These are phyloP conservation scores for Singerocomus inundabilis DNA, from an alignment of 1,284 basidiomycete genomes.

Conservation along the genomic window DNA sequence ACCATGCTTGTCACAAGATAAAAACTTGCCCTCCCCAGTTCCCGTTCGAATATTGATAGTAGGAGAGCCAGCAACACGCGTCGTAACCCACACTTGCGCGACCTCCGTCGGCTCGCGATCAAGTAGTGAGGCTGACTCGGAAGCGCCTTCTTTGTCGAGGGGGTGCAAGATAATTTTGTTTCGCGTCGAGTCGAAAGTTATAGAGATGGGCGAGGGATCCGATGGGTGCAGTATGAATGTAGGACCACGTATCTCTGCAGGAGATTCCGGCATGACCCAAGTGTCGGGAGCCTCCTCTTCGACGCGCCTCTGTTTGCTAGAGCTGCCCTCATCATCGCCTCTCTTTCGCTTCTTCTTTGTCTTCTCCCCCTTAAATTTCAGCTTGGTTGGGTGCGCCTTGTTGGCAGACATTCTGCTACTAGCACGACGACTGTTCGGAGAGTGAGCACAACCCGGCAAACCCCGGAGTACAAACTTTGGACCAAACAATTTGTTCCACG, in stretches of 20 bases:
- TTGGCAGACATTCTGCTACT: conserved; percentile 33
- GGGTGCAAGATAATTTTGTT: conserved; percentile 62
- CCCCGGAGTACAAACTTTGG: conserved; percentile 33
- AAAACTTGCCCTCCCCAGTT: conserved; percentile 81
- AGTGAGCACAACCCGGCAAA: conserved; percentile 19
- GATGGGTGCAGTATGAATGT: conserved; percentile 79
- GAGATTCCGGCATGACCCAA: conserved; percentile 74
- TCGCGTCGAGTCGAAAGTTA: conserved; percentile 78
- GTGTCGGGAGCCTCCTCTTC: conserved; percentile 66
- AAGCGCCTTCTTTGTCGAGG: conserved; percentile 58
- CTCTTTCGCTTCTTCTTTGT: conserved; percentile 76
- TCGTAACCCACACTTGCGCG: conserved; percentile 84
- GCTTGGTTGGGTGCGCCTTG: conserved; percentile 63
- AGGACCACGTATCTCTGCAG: conserved; percentile 77
- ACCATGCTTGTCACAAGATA: conserved; percentile 82
- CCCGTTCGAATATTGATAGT: conserved; percentile 83
- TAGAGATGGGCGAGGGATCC: conserved; percentile 67
- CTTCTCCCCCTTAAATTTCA: conserved; percentile 88
- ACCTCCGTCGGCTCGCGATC: conserved; percentile 75
- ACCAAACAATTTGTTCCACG: conserved; percentile 31
- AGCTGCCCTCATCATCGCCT: conserved; percentile 45
- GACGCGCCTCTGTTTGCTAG: conserved; percentile 47
- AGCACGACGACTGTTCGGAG: background rate
- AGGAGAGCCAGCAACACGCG: conserved; percentile 74
- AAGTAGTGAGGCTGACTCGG: conserved; percentile 45